Evolutionary conservation across 345 rosid genomes (phyloP).

Genomic region (Mangifera indica): DNA sequence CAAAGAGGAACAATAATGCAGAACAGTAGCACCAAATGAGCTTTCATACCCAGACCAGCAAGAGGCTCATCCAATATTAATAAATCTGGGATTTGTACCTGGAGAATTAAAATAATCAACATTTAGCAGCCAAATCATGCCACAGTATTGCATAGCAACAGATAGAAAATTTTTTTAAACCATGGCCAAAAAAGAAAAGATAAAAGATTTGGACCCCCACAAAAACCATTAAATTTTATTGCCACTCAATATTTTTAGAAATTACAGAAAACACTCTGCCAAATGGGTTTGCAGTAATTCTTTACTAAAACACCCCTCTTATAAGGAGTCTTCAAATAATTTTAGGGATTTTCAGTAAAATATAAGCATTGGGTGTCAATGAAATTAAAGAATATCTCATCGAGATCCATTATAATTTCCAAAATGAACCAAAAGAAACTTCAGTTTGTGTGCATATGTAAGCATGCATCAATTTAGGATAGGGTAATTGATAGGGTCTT

Average conservation of each 20-base stretch:
- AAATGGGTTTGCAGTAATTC: too few relatives aligned
- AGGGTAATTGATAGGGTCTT: slow-evolving; percentile 28
- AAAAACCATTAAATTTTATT: too few relatives aligned
- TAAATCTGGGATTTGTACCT: slow-evolving; percentile 84
- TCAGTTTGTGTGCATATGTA: not conserved
- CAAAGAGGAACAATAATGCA: not conserved
- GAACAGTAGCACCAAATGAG: slow-evolving; percentile 21
- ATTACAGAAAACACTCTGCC: too few relatives aligned
- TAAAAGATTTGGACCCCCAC: not conserved
- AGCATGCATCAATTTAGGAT: not conserved
- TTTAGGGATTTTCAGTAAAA: too few relatives aligned
- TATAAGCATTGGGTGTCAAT: too few relatives aligned
- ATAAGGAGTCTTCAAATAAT: too few relatives aligned
- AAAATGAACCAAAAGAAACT: too few relatives aligned
- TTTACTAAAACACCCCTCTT: too few relatives aligned
- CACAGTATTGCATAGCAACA: not conserved
- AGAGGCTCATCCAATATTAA: slow-evolving; percentile 93
- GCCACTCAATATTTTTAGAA: too few relatives aligned
- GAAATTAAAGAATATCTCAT: too few relatives aligned
- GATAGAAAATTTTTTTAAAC: slow-evolving; percentile 2
- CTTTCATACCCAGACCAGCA: slow-evolving; percentile 85
- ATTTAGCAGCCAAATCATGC: slow-evolving; percentile 11
- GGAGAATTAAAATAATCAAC: slow-evolving; percentile 21
- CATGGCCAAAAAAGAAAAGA: not conserved
- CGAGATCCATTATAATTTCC: too few relatives aligned